Evolutionary conservation across 352 stramenopile species (phyloP), one percentile per base, ranked within the genome.

Genomic region (Halophytophthora polymorphica): DNA sequence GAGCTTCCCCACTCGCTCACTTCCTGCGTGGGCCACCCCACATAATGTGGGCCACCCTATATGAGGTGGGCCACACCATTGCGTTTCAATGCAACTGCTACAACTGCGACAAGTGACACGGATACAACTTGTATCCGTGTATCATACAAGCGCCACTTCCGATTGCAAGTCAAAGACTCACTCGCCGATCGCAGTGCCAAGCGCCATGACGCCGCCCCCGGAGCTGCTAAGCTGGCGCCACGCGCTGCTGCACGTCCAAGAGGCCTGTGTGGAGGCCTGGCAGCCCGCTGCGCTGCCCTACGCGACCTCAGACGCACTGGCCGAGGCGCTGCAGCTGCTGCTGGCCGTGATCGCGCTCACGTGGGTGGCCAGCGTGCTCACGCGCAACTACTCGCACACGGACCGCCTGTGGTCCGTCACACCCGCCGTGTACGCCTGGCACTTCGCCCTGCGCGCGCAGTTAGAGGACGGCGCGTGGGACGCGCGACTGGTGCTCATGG

Each of bases 331-430:
- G 22, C 77, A 86, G 47, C 38, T 82, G 22, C 41, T 85, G 41
- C 40, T 80, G 11, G 56, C 56, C 33, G 35, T 79, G 17, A 60
- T 77, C 44, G 64, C 75, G 18, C 21, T 71, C 50, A 83, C 68
- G 60, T 88, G 74, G 75, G 13, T 86, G 33, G 73, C 67, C 11
- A 88, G 77, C 55, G 66, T 86, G 42, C 28, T 83, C 42, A 95
- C 87, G n/a, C 60, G 65, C 56, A 97, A 98, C 58, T 90, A 93
- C 60, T 95, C 80, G 52, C 88, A 96, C 75, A 88, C 90, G 0
- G 92, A 98, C 48, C 95, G 95, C n/a, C 31, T 97, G 36, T 98
- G 92, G 92, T 95, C 79, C 19, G 86, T 98, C 50, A 80, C 80
- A 45, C 92, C 92, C 12, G 63, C 82, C 42, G 33, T 96, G 1